A percentile compares a stretch with the other conserved stretches of the same genome.
These are phyloP conservation scores for Carex sylvatica DNA, from an alignment of 202 grass and related monocot species.

Conservation along the genomic window DNA sequence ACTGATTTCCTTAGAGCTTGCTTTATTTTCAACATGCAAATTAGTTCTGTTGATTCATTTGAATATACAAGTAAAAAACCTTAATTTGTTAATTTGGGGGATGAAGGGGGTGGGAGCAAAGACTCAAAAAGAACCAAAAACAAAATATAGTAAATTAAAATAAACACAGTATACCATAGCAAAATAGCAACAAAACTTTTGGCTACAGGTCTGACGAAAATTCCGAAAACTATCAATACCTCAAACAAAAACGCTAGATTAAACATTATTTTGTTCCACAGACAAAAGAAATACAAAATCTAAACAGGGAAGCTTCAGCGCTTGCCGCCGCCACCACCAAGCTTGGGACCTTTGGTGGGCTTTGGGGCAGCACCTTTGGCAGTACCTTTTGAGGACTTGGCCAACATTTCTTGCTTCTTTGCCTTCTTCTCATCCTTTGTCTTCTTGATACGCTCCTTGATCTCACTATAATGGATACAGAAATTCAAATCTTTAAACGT, in stretches of 20 bases:
- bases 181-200: slow-evolving; percentile 20
- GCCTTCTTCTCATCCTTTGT: slow-evolving; percentile 68
- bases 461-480: slow-evolving; percentile 41
- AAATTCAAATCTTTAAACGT: not conserved
- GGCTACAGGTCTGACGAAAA: slow-evolving; percentile 5
- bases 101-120: not conserved
- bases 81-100: too few relatives aligned
- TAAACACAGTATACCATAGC: not conserved
- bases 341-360: slow-evolving; percentile 40
- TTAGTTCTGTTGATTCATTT: too few relatives aligned
- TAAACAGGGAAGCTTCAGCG: slow-evolving; percentile 22
- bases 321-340: slow-evolving; percentile 63
- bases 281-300: slow-evolving; percentile 6
- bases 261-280: not conserved
- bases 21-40: too few relatives aligned
- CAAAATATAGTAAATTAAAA: not conserved
- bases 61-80: too few relatives aligned
- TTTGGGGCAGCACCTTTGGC: slow-evolving; percentile 28
- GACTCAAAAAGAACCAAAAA: not conserved
- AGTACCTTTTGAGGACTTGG: slow-evolving; percentile 37
- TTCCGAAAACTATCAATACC: not conserved
- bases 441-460: slow-evolving; percentile 73
- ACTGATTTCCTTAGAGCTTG: too few relatives aligned
- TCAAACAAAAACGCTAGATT: slow-evolving; percentile 3
- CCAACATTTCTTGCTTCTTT: slow-evolving; percentile 41